Base-by-base conservation (phyloP, 345 rosid genomes). In the Chamaenerion angustifolium region DNA sequence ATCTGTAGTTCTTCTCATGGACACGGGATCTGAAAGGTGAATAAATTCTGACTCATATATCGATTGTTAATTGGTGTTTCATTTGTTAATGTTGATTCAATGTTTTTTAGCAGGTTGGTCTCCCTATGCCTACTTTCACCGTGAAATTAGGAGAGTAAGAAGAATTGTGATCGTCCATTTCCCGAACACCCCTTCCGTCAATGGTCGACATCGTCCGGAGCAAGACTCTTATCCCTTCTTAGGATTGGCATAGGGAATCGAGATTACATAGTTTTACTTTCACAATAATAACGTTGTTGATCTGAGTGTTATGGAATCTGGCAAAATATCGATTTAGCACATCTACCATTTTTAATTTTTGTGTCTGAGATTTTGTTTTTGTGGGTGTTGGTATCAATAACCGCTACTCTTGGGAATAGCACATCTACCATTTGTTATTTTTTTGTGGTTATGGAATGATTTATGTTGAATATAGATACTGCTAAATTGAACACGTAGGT, bases 1-100 rank as follows among this genome's bases (percentile, higher is more conserved):
- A 54, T 47, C 15, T 54, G 57, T 48, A 54, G 47, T 54, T 54
- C 57, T 54, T 54, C 57, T 48, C 57, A 2, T 42, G 19, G 46
- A 48, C 57, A 10, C 40, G 43, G 8, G 48, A 54, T 6, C 1
- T 6, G 14, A 54, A 54, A 12, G 57, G 57, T 19, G 21, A 43
- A 40, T 19, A 11, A 25, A 1, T 21, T 23, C 51, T 21, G 8
- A 19, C 17, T 35, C 5, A 41, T 12, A 6, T 23, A 7, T 49
- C 1, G 11, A 6, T 10, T 16, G 16, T 0, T 6, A n/a, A n/a
- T n/a, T n/a, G n/a, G n/a, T n/a, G n/a, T 18, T 45, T 15, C 13
- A 3, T 2, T 8, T 18, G 12, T 6, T 48, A 11, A 31, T 31
- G 8, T 1, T 31, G 37, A 31, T 31, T 31, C 3, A 31, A 4